Percentiles rank a stretch among this genome's conserved stretches.
These are phyloP conservation scores for Gymnopilus junonius DNA, from an alignment of 768 basidiomycete species.

Conservation along the genomic window DNA sequence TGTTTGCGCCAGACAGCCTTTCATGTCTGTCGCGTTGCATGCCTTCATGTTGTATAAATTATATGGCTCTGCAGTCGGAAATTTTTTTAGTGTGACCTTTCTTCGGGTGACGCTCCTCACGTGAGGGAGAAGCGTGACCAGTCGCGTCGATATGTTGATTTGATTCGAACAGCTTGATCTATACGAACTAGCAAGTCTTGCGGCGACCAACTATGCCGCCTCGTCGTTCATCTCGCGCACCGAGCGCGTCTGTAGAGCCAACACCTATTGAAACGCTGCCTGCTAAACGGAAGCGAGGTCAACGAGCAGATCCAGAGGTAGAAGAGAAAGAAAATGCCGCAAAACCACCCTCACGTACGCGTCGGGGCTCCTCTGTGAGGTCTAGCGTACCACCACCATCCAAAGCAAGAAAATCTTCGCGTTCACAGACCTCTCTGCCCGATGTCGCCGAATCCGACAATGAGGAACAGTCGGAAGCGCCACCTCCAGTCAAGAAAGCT, in stretches of 20 bases:
- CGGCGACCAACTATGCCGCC: slow-evolving; percentile 58
- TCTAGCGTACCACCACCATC: slow-evolving; percentile 35
- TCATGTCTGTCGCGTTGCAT: no score
- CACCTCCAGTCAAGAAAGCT: slow-evolving; percentile 58
- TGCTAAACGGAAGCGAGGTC: slow-evolving; percentile 63
- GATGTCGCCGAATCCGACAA: slow-evolving; percentile 58
- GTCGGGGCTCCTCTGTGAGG: slow-evolving; percentile 39
- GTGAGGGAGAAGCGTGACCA: background rate
- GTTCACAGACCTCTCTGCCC: slow-evolving; percentile 47
- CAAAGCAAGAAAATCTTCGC: slow-evolving; percentile 38
- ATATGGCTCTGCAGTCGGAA: no score
- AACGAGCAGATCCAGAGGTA: slow-evolving; percentile 40
- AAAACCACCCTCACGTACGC: slow-evolving; percentile 44
- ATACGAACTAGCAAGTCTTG: background rate
- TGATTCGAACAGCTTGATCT: background rate
- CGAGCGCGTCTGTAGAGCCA: slow-evolving; percentile 51
- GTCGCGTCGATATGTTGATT: slow-evolving; percentile 21
- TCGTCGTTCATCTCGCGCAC: slow-evolving; percentile 65
- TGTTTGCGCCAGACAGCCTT: no score
- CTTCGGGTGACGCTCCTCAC: background rate
- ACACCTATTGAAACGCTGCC: slow-evolving; percentile 35
- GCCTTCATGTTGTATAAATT: no score
- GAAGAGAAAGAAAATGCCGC: slow-evolving; percentile 51
- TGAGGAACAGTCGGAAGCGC: slow-evolving; percentile 49
- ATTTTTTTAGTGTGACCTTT: background rate